A percentile compares a stretch with the other conserved stretches of the same genome.
phyloP scores from a whole-genome alignment of 768 basidiomycete species.

The Russula dissimulans region DNA sequence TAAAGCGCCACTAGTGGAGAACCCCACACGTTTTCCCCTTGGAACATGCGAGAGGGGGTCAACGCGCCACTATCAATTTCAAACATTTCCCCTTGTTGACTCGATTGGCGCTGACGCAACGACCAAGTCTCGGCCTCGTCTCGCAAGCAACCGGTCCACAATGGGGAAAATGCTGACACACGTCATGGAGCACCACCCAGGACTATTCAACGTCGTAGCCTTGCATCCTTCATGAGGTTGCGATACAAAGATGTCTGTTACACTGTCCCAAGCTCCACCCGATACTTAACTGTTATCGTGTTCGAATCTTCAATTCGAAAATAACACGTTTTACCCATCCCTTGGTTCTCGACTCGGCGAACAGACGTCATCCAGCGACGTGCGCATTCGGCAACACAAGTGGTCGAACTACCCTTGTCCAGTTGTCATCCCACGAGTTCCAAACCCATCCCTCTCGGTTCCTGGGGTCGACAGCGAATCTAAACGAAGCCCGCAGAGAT shows the following conservation, averaged over 20 bases:
- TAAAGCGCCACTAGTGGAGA: not conserved
- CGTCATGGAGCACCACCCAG: not conserved
- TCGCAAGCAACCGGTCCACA: not conserved
- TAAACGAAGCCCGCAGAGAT: slow-evolving; percentile 9
- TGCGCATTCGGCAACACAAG: slow-evolving; percentile 14
- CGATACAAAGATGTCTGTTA: not conserved
- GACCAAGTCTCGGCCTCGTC: slow-evolving; percentile 1
- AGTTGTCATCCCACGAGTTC: slow-evolving; percentile 21
- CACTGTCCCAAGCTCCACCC: not conserved
- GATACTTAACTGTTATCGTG: not conserved
- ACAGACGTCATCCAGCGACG: slow-evolving; percentile 13
- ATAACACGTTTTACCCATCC: not conserved
- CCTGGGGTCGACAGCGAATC: not conserved
- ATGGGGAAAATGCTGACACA: not conserved
- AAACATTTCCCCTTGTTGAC: not conserved
- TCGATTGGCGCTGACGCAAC: slow-evolving; percentile 4
- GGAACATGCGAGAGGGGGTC: not conserved
- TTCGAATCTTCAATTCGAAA: not conserved
- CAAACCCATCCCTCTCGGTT: slow-evolving; percentile 6
- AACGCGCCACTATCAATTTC: slow-evolving; percentile 7
- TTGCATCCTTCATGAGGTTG: not conserved
- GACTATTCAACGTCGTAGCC: not conserved
- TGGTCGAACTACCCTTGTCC: slow-evolving; percentile 20
- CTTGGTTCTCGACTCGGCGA: not conserved
- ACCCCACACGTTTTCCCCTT: slow-evolving; percentile 4